phyloP scores from a whole-genome alignment of 306 rosid species.

The Cucurbita argyrosperma region DNA sequence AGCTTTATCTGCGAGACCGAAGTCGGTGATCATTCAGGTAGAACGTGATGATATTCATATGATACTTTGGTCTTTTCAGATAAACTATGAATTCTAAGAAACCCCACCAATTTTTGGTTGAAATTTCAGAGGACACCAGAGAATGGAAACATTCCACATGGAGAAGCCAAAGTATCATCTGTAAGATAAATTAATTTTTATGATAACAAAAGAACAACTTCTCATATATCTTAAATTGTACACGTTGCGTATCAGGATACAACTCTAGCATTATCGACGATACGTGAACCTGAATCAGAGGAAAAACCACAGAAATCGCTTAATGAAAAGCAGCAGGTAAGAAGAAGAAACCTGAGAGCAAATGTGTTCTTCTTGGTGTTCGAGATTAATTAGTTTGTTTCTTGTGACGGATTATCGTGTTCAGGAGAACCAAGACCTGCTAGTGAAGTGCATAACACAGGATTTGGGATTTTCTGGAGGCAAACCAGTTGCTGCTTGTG shows the following conservation, averaged over 20 bases:
- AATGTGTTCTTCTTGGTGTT: conserved; percentile 2
- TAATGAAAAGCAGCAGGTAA: conserved; percentile 93
- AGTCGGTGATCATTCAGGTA: conserved; percentile 85
- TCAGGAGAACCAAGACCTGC: conserved; percentile 96
- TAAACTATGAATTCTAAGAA: conserved; percentile 3
- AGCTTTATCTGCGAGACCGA: conserved; percentile 62
- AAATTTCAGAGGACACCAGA: conserved; percentile 81
- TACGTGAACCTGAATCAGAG: conserved; percentile 95
- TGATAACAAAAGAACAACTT: background rate
- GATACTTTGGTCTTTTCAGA: background rate
- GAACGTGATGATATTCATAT: conserved; percentile 9
- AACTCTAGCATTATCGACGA: conserved; percentile 59
- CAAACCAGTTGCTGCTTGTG: conserved; percentile 88
- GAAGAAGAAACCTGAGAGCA: conserved; percentile 5
- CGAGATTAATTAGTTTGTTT: conserved; percentile 8
- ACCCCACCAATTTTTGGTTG: conserved; percentile 3
- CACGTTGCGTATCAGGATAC: conserved; percentile 39
- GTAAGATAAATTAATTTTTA: conserved; percentile 21
- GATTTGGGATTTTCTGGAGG: conserved; percentile 97
- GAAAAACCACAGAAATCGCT: conserved; percentile 97
- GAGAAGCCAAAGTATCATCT: conserved; percentile 49
- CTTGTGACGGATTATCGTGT: conserved; percentile 15
- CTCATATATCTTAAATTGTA: background rate
- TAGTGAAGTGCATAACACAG: conserved; percentile 74
- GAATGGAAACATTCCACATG: conserved; percentile 69